Evolutionary conservation across 345 rosid genomes (phyloP).

Genomic region (Angophora floribunda): DNA sequence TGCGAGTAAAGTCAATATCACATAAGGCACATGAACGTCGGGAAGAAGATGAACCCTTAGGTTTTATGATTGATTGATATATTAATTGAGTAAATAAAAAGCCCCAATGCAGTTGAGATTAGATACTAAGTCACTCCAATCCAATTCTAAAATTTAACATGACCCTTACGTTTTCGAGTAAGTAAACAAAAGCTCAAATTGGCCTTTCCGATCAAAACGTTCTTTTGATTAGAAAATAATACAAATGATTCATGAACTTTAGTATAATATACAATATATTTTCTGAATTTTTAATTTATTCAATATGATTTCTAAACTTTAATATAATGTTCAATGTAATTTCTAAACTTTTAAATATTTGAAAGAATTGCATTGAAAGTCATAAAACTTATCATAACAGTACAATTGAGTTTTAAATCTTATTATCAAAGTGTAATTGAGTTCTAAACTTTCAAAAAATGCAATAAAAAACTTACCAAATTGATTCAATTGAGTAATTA

Average conservation of each 20-base stretch:
- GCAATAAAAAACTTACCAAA: accelerated
- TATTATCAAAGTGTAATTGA: accelerated
- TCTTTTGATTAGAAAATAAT: neutral
- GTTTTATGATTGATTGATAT: neutral
- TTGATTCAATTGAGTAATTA: accelerated
- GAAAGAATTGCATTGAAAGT: accelerated
- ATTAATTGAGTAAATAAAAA: neutral
- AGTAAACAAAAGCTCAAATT: neutral
- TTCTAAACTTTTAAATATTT: accelerated
- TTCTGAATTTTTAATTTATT: too few relatives aligned
- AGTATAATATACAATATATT: too few relatives aligned
- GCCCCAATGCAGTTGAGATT: accelerated
- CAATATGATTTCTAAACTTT: accelerated
- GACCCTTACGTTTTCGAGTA: neutral
- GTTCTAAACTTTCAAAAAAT: accelerated
- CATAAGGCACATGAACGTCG: neutral
- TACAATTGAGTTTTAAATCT: too few relatives aligned
- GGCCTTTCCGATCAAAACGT: neutral
- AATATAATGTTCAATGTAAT: accelerated
- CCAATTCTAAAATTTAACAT: too few relatives aligned
- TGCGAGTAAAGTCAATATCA: neutral
- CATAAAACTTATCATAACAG: accelerated
- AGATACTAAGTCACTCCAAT: neutral
- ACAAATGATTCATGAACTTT: neutral
- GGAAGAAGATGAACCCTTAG: neutral